A percentile compares a stretch with the other conserved stretches of the same genome.
Conservation (phyloP, 129 eudicot genomes). For the Calendula officinalis region DNA sequence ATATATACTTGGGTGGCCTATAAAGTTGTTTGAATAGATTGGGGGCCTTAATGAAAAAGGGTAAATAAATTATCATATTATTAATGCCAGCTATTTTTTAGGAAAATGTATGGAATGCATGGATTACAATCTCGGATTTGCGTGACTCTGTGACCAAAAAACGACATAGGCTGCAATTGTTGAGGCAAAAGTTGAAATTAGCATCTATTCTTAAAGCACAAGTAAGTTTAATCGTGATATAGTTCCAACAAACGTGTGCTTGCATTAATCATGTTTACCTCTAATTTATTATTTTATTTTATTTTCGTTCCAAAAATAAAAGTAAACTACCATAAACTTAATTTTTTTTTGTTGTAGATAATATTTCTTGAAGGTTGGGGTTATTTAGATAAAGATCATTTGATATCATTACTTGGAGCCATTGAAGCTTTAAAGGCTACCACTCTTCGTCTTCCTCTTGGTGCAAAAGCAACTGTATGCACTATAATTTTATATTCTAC, state of each 20-base stretch:
- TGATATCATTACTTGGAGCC: constrained; percentile 74
- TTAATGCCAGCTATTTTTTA: constrained; percentile 12
- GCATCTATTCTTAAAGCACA: constrained; percentile 82
- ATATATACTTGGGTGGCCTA: too few relatives aligned
- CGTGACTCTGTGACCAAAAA: constrained; percentile 85
- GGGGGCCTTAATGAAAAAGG: too few relatives aligned
- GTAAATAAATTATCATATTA: too few relatives aligned
- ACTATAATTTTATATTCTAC: neutral
- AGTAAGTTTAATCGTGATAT: constrained; percentile 43
- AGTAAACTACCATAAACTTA: neutral
- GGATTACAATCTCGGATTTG: constrained; percentile 86
- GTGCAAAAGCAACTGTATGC: constrained; percentile 73
- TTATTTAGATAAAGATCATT: constrained; percentile 71
- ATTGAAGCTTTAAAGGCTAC: constrained; percentile 96
- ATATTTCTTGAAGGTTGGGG: constrained; percentile 78
- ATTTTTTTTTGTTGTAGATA: constrained; percentile 38
- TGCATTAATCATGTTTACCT: neutral
- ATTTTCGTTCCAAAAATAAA: too few relatives aligned
- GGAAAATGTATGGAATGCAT: constrained; percentile 89
- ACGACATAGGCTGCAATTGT: constrained; percentile 76
- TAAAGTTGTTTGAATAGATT: too few relatives aligned
- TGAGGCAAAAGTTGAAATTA: constrained; percentile 85
- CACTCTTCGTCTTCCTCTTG: constrained; percentile 97
- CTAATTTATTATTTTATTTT: neutral
- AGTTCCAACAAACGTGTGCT: neutral